These are phyloP conservation scores for Elongisporangium senticosum DNA, from an alignment of 352 stramenopile genomes.

Conservation along the genomic window DNA sequence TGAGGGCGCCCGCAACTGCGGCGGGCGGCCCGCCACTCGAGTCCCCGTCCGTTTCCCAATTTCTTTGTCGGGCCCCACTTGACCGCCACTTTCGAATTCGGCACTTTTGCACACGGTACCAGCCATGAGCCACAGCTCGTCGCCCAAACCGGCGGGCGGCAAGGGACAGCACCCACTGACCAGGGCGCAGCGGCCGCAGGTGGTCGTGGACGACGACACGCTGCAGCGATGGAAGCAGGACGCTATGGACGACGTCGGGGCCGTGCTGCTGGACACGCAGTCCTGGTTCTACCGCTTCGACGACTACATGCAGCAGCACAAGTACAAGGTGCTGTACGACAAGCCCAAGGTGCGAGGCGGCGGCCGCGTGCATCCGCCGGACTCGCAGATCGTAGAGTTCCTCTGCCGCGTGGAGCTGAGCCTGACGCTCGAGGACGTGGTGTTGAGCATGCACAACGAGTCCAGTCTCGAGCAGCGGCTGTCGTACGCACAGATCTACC, in stretches of 20 bases:
- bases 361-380: not conserved
- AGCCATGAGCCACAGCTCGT: not conserved
- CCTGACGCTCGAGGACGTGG: constrained; percentile 49
- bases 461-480: constrained; percentile 45
- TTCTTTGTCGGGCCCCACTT: not conserved
- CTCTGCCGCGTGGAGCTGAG: not conserved
- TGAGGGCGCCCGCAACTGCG: not conserved
- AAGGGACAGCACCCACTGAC: not conserved
- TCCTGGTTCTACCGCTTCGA: not conserved
- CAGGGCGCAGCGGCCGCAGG: not conserved
- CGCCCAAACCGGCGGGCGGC: not conserved
- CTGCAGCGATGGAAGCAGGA: not conserved
- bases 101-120: not conserved
- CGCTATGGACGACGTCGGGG: not conserved
- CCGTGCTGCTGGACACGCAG: not conserved
- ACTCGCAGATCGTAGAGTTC: not conserved
- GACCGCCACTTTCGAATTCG: not conserved
- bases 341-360: not conserved
- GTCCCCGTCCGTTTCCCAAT: not conserved
- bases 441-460: constrained; percentile 55
- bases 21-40: no score
- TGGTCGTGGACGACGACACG: not conserved
- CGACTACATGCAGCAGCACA: not conserved
- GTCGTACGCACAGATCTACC: constrained; percentile 35
- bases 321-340: not conserved